phyloP scores from a whole-genome alignment of 768 basidiomycete genomes.

The Russula emetica region DNA sequence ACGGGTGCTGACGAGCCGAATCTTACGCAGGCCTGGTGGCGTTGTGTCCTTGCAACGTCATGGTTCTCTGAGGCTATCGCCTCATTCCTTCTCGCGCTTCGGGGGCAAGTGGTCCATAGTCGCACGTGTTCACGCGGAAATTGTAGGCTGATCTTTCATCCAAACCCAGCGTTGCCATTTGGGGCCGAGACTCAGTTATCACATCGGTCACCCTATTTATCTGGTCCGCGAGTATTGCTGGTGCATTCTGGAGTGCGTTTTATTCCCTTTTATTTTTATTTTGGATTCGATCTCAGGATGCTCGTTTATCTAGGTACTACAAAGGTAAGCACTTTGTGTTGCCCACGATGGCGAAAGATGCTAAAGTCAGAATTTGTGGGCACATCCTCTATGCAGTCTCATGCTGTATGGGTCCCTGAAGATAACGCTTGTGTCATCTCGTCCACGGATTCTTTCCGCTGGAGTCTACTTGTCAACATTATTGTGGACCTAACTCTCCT shows the following conservation, averaged over 20 bases:
- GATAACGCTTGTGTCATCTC: constrained; percentile 1
- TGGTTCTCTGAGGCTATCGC: constrained; percentile 22
- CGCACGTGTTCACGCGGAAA: not conserved
- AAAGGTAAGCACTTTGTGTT: constrained; percentile 1
- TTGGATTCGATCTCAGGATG: not conserved
- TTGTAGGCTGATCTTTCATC: not conserved
- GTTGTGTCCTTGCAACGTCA: constrained; percentile 9
- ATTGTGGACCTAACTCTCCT: constrained; percentile 21
- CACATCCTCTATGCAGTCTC: not conserved
- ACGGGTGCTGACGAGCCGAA: not conserved
- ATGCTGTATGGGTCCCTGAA: not conserved
- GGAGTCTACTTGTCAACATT: constrained; percentile 22
- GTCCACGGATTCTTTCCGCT: constrained; percentile 16
- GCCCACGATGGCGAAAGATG: not conserved
- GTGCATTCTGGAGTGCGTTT: constrained; percentile 18
- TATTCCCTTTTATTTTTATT: not conserved
- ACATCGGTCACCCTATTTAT: not conserved
- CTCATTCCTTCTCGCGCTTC: constrained; percentile 25
- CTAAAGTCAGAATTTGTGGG: not conserved
- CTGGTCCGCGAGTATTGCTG: constrained; percentile 11
- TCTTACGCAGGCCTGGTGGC: constrained; percentile 18
- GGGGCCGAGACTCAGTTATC: constrained; percentile 13
- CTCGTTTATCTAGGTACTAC: constrained; percentile 12
- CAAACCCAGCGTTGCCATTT: constrained; percentile 22
- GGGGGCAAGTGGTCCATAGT: constrained; percentile 17